Evolutionary conservation across 1,284 basidiomycete species (phyloP), one percentile per base, ranked within the genome.

Genomic region (Cutaneotrichosporon cyanovorans): DNA sequence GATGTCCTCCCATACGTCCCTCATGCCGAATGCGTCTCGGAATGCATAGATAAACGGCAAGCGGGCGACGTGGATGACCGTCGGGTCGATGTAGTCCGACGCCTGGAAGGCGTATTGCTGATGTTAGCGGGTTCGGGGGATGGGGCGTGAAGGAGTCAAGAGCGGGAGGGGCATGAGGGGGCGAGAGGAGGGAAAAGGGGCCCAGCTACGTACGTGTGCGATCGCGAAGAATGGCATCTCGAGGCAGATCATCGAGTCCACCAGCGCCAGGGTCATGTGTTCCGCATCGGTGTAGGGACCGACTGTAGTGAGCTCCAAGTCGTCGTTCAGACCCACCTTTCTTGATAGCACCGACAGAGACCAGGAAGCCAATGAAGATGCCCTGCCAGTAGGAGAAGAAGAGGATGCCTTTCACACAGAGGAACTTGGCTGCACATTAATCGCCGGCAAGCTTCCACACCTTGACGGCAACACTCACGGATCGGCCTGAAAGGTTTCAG

Each of bases 361-460:
- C 93, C 18, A 97, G 78, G 59, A 90, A 80, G 22, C 90, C 92
- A 44, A 98, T 82, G 37, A 69, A 79, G 37, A 96, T 80, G 14
- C 84, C 81, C 66, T 98, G 93, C 93, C 93, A 99, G 75, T 98
- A 99, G 0, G 86, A 92, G 72, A 95, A 93, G 77, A 97, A 96
- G 36, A 98, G 78, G 57, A 98, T 92, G 40, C 90, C 91, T 68
- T 98, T 97, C 61, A 98, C 88, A 66, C 91, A 97, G 20, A 98
- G 80, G 71, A 98, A 98, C 70, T 96, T 95, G 7, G 90, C 89
- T 68, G 86, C 78, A 16, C 25, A 41, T 45, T 0, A 38, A 20
- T 38, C 25, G 28, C n/a, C 9, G 23, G 2, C 1, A 9, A 5
- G 6, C n/a, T 4, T 2, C 14, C 4, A 1, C 21, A 21, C n/a